A percentile compares a stretch with the other conserved stretches of the same genome.
Conservation (phyloP, 2,329 filamentous ascomycete species). For the Phyllosticta citriasiana region DNA sequence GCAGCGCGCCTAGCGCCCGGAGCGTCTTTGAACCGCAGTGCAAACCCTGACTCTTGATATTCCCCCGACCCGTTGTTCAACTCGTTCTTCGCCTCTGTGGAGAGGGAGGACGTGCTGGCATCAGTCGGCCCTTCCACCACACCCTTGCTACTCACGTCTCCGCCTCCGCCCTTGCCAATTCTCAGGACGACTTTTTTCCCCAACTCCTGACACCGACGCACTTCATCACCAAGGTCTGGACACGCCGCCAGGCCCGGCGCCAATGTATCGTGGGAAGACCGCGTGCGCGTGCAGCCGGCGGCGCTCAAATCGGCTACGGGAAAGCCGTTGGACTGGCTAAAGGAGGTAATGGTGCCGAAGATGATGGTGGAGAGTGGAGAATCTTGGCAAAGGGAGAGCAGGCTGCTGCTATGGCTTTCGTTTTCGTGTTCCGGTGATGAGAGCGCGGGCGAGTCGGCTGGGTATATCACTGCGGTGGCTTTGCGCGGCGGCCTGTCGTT, state of each 20-base stretch:
- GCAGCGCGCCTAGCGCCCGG: conserved; percentile 7
- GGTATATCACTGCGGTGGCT: background rate
- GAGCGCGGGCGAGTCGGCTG: background rate
- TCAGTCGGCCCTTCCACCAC: background rate
- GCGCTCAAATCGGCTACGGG: conserved; percentile 5
- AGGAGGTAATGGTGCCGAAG: conserved; percentile 3
- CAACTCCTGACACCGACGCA: background rate
- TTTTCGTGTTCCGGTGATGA: conserved; percentile 1
- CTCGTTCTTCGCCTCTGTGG: background rate
- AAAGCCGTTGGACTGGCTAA: conserved; percentile 4
- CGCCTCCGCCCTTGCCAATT: background rate
- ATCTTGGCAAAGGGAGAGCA: background rate
- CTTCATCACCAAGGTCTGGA: conserved; percentile 2
- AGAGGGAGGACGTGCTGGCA: background rate
- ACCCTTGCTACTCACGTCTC: background rate
- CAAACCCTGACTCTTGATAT: background rate
- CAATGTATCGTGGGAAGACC: background rate
- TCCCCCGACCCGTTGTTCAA: background rate
- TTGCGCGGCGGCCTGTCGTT: background rate
- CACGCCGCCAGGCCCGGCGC: conserved; percentile 5
- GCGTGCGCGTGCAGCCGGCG: background rate
- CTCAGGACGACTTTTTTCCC: conserved; percentile 9
- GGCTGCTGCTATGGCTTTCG: background rate
- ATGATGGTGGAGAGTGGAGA: background rate
- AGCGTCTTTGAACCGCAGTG: background rate